These are phyloP conservation scores for Eutrema salsugineum DNA, from an alignment of 441 rosid genomes.

Conservation along the genomic window DNA sequence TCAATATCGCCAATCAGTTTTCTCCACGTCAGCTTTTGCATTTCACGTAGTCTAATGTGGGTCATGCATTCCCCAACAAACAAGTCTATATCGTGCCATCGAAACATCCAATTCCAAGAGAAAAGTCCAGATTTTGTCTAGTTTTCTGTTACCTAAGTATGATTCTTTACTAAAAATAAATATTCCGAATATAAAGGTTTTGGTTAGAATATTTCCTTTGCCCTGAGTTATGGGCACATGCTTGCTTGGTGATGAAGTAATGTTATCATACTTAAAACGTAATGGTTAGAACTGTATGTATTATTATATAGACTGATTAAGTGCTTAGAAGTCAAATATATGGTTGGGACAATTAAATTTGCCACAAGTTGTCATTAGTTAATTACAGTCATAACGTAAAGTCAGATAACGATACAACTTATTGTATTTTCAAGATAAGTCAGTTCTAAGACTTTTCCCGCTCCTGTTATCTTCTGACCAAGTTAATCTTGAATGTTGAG, in stretches of 20 bases:
- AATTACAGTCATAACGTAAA: not conserved
- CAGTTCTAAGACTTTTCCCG: not conserved
- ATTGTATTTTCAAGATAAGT: not conserved
- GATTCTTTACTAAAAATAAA: not conserved
- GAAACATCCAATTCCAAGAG: not conserved
- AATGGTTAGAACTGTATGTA: not conserved
- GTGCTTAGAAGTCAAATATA: slow-evolving; percentile 4
- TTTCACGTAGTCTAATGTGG: not conserved
- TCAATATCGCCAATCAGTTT: not conserved
- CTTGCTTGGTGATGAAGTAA: not conserved
- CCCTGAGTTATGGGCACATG: not conserved
- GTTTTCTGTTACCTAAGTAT: slow-evolving; percentile 10
- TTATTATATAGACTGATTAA: not conserved
- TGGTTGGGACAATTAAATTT: slow-evolving; percentile 12
- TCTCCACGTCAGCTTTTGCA: not conserved
- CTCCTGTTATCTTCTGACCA: not conserved
- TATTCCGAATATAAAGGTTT: not conserved
- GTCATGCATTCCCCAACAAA: slow-evolving; percentile 15
- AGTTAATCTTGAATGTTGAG: not conserved
- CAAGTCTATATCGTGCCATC: slow-evolving; percentile 8
- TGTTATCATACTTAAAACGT: not conserved
- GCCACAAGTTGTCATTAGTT: not conserved
- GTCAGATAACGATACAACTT: not conserved
- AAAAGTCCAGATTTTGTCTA: not conserved
- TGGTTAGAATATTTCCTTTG: slow-evolving; percentile 10